Evolutionary conservation across 805 yeast species (phyloP), one percentile per base, ranked within the genome.

Genomic region (Cyberlindnera maritima): DNA sequence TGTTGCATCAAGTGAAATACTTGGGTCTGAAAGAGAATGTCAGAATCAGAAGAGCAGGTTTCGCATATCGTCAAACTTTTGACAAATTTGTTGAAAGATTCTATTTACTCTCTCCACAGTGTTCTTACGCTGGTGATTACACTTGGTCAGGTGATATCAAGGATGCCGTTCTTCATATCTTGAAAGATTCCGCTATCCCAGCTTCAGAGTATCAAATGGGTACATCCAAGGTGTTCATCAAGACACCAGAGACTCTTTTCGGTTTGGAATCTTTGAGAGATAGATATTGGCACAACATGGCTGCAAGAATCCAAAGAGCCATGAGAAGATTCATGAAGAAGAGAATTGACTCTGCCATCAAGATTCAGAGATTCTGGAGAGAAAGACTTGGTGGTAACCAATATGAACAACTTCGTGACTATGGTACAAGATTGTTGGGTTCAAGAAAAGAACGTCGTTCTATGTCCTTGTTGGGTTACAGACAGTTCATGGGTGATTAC

Each of bases 251-350:
- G 65, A 92, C 98, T 0, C 72, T 94, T 59, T 94, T 94, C 65
- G 96, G 97, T 0, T 71, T 94, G 48, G 99, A 94, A 68, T 92
- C 88, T 58, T 82, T 92, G 92, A 80, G 98, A 66, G 99, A 94
- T 60, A 86, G 83, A 70, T 94, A 90, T 64, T 94, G 99, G 98
- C 92, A 89, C 61, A 88, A 88, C 58, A 94, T 94, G 96, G 99
- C 99, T 4, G 91, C 96, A 3, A 81, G 96, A 59, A 92, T 94
- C 57, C 99, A 94, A 72, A 80, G 97, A 55, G 98, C 99, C 3
- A 90, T 97, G 88, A 79, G 99, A 71, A 75, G 88, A 58, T 88
- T 85, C 62, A 70, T 83, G 52, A 83, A 81, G 65, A 77, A 88
- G 61, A 83, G 91, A 69, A 85, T 83, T 47, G 96, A 88, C 59